These are phyloP conservation scores for Solanum bulbocastanum DNA, from an alignment of 257 asterid species.

Conservation along the genomic window DNA sequence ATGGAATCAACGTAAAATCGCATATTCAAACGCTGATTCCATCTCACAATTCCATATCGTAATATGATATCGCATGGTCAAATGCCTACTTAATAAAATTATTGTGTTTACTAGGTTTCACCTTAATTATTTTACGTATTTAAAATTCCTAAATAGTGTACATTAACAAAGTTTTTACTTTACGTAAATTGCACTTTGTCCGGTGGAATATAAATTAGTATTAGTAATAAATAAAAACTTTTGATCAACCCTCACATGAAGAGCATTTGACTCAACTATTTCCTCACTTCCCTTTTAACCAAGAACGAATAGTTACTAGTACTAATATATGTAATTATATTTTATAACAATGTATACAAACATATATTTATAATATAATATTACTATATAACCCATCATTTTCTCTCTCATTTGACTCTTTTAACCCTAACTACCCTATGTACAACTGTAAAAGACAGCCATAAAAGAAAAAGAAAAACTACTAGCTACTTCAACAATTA, in stretches of 20 bases:
- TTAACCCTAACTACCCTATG: neutral
- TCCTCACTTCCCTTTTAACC: neutral
- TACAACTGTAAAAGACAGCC: neutral
- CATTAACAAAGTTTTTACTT: neutral
- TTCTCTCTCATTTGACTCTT: neutral
- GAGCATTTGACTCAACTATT: neutral
- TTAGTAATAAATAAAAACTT: neutral
- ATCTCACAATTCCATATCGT: no score
- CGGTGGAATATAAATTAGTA: neutral
- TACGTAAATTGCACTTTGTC: neutral
- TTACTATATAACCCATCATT: neutral
- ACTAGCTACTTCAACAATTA: neutral
- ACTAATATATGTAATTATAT: neutral
- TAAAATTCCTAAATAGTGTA: neutral
- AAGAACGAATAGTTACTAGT: neutral
- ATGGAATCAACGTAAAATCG: no score
- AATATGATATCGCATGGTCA: no score
- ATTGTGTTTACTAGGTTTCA: neutral
- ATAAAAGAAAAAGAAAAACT: neutral
- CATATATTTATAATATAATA: neutral
- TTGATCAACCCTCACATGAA: neutral
- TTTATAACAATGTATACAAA: neutral
- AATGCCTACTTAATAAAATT: neutral
- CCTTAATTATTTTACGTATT: neutral
- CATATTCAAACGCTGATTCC: no score